These are phyloP conservation scores for Cajanus cajan DNA, from an alignment of 306 rosid genomes.

Conservation along the genomic window DNA sequence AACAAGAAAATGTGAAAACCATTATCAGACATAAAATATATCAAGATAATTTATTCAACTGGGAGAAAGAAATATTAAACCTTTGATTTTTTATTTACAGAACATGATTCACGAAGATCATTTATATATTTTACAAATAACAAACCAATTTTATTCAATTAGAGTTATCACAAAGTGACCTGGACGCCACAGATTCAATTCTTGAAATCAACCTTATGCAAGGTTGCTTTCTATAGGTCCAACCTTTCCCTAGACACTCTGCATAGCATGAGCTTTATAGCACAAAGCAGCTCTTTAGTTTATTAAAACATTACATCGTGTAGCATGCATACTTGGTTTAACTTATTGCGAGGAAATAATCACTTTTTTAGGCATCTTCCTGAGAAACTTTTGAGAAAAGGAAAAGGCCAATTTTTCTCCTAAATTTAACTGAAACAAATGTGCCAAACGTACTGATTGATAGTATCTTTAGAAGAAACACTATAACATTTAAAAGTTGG, in stretches of 20 bases:
- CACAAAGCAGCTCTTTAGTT: neutral
- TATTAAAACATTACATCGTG: neutral
- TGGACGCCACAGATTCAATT: neutral
- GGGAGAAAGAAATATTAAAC: neutral
- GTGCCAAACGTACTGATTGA: neutral
- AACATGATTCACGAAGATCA: neutral
- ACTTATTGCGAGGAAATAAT: neutral
- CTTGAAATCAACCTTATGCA: constrained; percentile 12
- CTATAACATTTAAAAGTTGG: neutral
- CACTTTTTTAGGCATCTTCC: neutral
- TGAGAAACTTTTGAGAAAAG: neutral
- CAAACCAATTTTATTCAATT: neutral
- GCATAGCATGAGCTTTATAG: neutral
- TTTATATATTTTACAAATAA: constrained; percentile 11
- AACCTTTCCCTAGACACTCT: neutral
- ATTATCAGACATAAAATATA: neutral
- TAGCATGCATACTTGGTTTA: neutral
- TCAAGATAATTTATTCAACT: constrained; percentile 15
- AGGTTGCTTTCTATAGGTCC: neutral
- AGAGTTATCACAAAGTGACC: neutral
- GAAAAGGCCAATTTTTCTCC: neutral
- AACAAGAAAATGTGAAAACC: constrained; percentile 13
- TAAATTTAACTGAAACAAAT: neutral
- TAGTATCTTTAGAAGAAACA: constrained; percentile 17
- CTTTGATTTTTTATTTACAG: neutral